Evolutionary conservation across 116 monocot species (phyloP), one percentile per base, ranked within the genome.

Genomic region (Iris pallida): DNA sequence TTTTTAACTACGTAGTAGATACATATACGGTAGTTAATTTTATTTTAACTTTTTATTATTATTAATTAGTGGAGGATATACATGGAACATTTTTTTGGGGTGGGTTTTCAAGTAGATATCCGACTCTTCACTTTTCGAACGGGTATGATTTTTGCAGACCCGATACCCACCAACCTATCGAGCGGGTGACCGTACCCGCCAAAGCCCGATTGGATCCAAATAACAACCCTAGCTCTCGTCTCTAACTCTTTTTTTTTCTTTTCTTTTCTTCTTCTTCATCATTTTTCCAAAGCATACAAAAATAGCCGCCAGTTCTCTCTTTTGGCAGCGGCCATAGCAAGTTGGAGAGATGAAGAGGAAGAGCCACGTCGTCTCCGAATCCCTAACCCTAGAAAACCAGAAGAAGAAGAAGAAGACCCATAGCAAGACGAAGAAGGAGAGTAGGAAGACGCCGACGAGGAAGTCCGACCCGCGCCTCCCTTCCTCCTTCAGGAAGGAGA

Each of bases 381-480:
- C 61, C 11, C 40, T 12, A 40, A 5, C 42, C 48, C 19, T 9
- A 65, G 30, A 71, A 69, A 83, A 46, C 71, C 57, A 51, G 47
- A 69, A 61, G 55, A 74, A 48, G 62, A 30, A 30, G 0, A 30
- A 30, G n/a, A 49, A 56, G 49, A 19, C 9, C 16, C 58, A 47
- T 15, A 16, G 16, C 59, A 69, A 75, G 45, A 30, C 30, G 42
- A 75, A 54, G 72, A 80, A 61, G 66, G 77, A 53, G 51, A 78
- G 55, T 55, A 56, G 55, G 49, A 51, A 4, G 61, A 49, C 18
- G 51, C 56, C 14, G 47, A 45, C 8, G 20, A 57, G 55, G 18
- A 55, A 47, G 55, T 11, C 63, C 17, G 96, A 92, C 2, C 92
- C 92, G 6, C 96, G 75, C 64, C 80, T 96, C 16, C 81, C 92